Evolutionary conservation across 139 green algal species (phyloP).

Genomic region (Eudorina sp.): DNA sequence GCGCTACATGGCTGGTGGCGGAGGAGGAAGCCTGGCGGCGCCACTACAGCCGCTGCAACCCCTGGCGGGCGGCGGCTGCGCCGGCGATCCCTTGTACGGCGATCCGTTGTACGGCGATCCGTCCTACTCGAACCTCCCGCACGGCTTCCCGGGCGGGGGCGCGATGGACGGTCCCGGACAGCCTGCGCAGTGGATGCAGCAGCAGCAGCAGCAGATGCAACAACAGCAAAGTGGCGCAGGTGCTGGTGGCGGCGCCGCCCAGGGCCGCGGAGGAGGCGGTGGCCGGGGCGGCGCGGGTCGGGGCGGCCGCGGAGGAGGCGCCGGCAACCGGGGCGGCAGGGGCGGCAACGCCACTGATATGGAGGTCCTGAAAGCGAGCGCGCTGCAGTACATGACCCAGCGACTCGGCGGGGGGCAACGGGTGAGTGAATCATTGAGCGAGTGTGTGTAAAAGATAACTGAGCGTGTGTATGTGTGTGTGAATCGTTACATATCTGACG

Average conservation of each 20-base stretch:
- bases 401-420: neutral
- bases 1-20: neutral
- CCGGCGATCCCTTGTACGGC: neutral
- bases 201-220: neutral
- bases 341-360: neutral
- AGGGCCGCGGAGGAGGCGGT: neutral
- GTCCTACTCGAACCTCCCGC: neutral
- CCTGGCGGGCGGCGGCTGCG: neutral
- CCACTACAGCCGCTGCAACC: neutral
- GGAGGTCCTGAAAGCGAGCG: neutral
- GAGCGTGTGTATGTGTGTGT: no score
- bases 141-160: no score
- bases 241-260: neutral
- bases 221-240: no score
- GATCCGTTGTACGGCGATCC: neutral
- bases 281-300: neutral
- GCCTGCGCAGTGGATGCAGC: neutral
- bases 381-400: constrained; percentile 1
- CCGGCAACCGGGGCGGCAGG: neutral
- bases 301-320: neutral
- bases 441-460: no score
- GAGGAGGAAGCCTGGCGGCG: neutral
- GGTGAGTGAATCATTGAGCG: no score
- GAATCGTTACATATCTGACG: no score
- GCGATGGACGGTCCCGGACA: neutral